These are phyloP conservation scores for Stellera chamaejasme DNA, from an alignment of 345 rosid genomes.

Conservation along the genomic window DNA sequence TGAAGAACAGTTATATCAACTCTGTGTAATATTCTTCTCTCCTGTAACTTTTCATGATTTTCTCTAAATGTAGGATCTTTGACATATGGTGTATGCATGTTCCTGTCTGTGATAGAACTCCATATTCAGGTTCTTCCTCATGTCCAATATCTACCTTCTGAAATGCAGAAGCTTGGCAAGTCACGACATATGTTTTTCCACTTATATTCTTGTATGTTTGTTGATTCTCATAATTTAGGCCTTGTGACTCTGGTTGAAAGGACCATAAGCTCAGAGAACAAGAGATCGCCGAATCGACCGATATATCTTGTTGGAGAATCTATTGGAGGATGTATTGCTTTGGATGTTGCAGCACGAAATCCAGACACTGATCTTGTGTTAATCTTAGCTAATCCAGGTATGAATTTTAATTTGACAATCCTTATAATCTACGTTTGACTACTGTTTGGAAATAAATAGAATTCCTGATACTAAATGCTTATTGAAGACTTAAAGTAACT, in stretches of 20 bases:
- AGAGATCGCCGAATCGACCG: slow-evolving; percentile 32
- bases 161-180: not conserved
- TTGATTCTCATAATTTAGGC: slow-evolving; percentile 18
- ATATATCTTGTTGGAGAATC: slow-evolving; percentile 53
- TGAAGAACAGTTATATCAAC: too few species aligned
- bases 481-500: too few species aligned
- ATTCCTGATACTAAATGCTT: too few species aligned
- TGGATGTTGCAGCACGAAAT: slow-evolving; percentile 46
- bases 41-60: not conserved
- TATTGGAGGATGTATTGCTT: slow-evolving; percentile 46
- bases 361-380: slow-evolving; percentile 42
- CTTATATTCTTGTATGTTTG: not conserved
- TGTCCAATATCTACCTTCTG: not conserved
- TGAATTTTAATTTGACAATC: too few species aligned
- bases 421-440: too few species aligned
- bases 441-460: too few species aligned
- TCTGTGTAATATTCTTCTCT: too few species aligned
- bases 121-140: slow-evolving; percentile 27
- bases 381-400: slow-evolving; percentile 56
- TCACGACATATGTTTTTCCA: not conserved
- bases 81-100: slow-evolving; percentile 59
- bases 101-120: slow-evolving; percentile 46
- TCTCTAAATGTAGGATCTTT: slow-evolving; percentile 32
- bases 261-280: slow-evolving; percentile 31
- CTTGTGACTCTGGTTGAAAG: slow-evolving; percentile 41